Conservation (phyloP, 2,329 filamentous ascomycete species). For the Dactylellina sp. region DNA sequence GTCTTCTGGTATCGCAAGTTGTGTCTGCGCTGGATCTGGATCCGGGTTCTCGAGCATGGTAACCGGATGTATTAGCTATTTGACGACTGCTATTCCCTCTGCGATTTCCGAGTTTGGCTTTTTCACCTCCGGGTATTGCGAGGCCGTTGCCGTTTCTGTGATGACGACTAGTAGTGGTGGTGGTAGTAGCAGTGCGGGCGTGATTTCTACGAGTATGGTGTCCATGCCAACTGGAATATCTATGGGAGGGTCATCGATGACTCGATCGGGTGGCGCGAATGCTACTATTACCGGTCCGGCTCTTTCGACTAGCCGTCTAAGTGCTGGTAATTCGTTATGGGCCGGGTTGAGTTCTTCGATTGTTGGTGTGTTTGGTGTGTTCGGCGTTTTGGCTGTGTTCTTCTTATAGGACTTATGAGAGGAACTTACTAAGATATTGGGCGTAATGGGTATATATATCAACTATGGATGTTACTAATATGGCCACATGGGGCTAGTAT, state of each 20-base stretch:
- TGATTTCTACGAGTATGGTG: neutral
- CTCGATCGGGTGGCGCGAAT: neutral
- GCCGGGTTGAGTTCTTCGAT: neutral
- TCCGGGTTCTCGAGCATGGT: neutral
- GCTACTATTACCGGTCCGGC: neutral
- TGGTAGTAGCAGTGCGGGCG: neutral
- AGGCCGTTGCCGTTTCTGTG: neutral
- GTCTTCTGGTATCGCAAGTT: neutral
- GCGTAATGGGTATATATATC: no score
- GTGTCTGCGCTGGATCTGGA: neutral
- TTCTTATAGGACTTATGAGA: neutral
- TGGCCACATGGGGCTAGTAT: no score
- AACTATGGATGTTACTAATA: no score
- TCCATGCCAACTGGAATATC: neutral
- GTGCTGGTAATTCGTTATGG: neutral
- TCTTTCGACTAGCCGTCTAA: neutral
- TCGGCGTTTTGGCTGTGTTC: neutral
- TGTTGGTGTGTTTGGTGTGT: neutral
- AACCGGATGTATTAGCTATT: neutral
- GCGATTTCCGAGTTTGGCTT: neutral
- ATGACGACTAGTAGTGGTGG: neutral
- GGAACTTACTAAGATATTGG: no score
- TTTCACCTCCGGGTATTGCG: constrained; percentile 7
- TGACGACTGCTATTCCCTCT: constrained; percentile 6
- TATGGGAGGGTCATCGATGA: neutral